Evolutionary conservation across 495 filamentous ascomycete genomes (phyloP), one percentile per base, ranked within the genome.

Genomic region (Staphylotrichum longicolle): DNA sequence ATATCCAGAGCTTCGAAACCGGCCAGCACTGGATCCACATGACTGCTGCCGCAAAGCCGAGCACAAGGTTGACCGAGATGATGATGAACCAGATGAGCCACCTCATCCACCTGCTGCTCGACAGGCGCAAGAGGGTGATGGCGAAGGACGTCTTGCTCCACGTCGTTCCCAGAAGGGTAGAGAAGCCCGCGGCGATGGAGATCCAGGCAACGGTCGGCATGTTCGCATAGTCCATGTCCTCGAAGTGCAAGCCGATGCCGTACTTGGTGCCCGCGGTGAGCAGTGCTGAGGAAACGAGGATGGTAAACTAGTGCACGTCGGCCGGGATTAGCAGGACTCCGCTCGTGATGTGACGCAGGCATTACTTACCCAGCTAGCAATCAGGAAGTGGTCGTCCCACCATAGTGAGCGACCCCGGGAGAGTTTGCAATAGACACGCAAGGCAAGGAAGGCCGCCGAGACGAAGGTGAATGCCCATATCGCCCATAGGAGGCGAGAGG

Each of bases 61-160:
- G 32, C 7, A 52, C 49, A 14, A 73, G 15, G 35, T 68, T 72
- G 61, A 69, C 65, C 5, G 62, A 54, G 15, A 73, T 40, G 39
- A 70, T 66, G 3, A 72, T 60, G 15, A 57, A 58, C 49, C 33
- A 52, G 33, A 70, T 55, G 7, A 56, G 9, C 15, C 6, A 32
- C 3, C 49, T 20, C 40, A 5, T 27, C 62, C 56, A 3, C 7
- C 30, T 10, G 20, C 20, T 27, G 20, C 20, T 27, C 20, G 56
- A 54, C 33, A 63, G 54, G 32, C 49, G 62, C 50, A 63, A 32
- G 12, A 63, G 30, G 4, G 62, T 45, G 10, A 54, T 42, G 7
- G 47, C 62, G 50, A 63, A 63, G 10, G 56, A 53, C 5, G 62
- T 59, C 49, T 59, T 63, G 62, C 55, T 63, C 62, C 62, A 63